Base-by-base conservation (phyloP, 768 basidiomycete genomes). In the Krasilnikovozyma curviuscula region DNA sequence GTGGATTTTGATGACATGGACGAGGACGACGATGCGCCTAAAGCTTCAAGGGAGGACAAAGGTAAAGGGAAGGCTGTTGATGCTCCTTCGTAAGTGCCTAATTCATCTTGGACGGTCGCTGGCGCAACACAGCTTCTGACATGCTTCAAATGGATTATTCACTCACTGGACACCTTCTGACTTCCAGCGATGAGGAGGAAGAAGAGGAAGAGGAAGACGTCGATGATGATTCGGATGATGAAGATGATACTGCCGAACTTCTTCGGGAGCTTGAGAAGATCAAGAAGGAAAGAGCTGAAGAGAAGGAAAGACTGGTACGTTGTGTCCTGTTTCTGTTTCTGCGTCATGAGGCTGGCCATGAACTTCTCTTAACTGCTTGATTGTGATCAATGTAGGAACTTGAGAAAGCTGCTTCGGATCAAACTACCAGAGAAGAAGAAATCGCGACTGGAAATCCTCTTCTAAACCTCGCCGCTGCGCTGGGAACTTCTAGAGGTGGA, bases 231-330 rank as follows among this genome's bases (percentile, higher is more conserved):
- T 67, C 68, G 2, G 74, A 80, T 16, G 81, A 83, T 8, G 88
- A 91, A 54, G 83, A 86, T 57, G 85, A 91, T 46, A 85, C 86
- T 0, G 86, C 86, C 0, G 91, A 93, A 58, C 71, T 98, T 21
- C 70, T 98, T 53, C 78, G 86, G 23, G 93, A 98, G 63, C 71
- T 98, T n/a, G 91, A 93, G 66, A 95, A 91, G 69, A 95, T 97
- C 56, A 95, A 93, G 66, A 79, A 79, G 40, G 89, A 97, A 60
- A 73, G 91, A 9, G 89, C 89, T 10, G 89, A 81, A 58, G 93
- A 97, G 66, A 86, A 86, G 61, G 79, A 73, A 31, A 71, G 82
- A 37, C 61, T 63, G 51, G 68, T 67, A 24, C 35, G 63, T 59
- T 16, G 34, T 12, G 44, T 39, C 13, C n/a, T n/a, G n/a, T n/a